Conservation (phyloP, 2,329 filamentous ascomycete genomes). For the Rosellinia necatrix region DNA sequence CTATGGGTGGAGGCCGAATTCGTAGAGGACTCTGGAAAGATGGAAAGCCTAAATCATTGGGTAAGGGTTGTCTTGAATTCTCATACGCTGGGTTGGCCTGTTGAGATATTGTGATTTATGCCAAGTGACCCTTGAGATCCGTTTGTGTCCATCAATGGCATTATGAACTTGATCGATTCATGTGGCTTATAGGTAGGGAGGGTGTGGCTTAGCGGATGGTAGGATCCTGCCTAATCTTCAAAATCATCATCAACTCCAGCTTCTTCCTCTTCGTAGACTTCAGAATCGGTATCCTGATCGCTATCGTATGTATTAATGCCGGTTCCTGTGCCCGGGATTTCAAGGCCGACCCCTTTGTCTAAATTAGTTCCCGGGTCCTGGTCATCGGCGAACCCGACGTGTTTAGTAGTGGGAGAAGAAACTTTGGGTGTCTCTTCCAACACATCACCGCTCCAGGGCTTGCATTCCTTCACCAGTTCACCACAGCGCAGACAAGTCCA, state of each 20-base stretch:
- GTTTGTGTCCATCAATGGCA: neutral
- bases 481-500: constrained; percentile 92
- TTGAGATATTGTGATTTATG: too few relatives aligned
- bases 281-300: constrained; percentile 38
- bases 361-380: constrained; percentile 37
- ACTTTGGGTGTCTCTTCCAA: constrained; percentile 57
- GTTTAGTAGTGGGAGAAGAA: constrained; percentile 54
- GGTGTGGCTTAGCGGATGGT: neutral
- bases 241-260: constrained; percentile 38
- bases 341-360: constrained; percentile 33
- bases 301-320: constrained; percentile 18
- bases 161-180: neutral
- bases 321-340: constrained; percentile 18
- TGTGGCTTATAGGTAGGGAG: neutral
- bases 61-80: too few relatives aligned
- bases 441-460: constrained; percentile 90
- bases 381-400: constrained; percentile 66
- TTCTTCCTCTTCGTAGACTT: constrained; percentile 41
- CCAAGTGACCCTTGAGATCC: neutral
- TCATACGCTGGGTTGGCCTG: too few relatives aligned
- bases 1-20: too few relatives aligned
- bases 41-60: too few relatives aligned
- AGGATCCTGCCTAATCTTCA: constrained; percentile 30
- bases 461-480: constrained; percentile 80
- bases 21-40: too few relatives aligned